Evolutionary conservation across 2,329 filamentous ascomycete species (phyloP).

Genomic region (Fusarium sp.): DNA sequence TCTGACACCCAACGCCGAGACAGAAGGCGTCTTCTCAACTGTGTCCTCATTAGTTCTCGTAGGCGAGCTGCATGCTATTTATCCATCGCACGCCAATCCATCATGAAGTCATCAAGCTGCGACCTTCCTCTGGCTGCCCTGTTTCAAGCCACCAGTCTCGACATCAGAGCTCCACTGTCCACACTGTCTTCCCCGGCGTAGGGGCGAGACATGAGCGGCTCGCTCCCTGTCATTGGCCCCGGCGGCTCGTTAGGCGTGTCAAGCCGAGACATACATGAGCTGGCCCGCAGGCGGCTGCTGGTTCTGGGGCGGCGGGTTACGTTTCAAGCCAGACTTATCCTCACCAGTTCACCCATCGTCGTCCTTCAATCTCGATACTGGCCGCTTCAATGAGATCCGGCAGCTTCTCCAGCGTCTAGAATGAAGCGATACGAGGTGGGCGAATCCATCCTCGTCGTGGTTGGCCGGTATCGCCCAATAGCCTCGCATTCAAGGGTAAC

Average conservation of each 20-base stretch:
- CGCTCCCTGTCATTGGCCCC: slow-evolving; percentile 27
- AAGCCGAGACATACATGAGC: slow-evolving; percentile 40
- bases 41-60: background rate
- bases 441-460: slow-evolving; percentile 10
- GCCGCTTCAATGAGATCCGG: slow-evolving; percentile 1
- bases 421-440: slow-evolving; percentile 25
- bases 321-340: slow-evolving; percentile 24
- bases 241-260: slow-evolving; percentile 15
- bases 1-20: slow-evolving; percentile 9
- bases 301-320: slow-evolving; percentile 5
- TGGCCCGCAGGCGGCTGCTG: slow-evolving; percentile 5
- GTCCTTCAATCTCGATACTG: slow-evolving; percentile 25
- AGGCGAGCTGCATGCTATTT: slow-evolving; percentile 10
- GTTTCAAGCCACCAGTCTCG: slow-evolving; percentile 18
- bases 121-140: slow-evolving; percentile 19
- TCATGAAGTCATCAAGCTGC: slow-evolving; percentile 8
- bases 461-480: slow-evolving; percentile 24
- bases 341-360: slow-evolving; percentile 26
- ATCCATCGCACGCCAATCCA: background rate
- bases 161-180: slow-evolving; percentile 23
- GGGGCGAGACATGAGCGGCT: slow-evolving; percentile 25
- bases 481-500: slow-evolving; percentile 18
- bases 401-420: slow-evolving; percentile 14
- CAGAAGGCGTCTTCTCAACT: background rate
- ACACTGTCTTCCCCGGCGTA: slow-evolving; percentile 26